Conservation (phyloP, 192 early-diverging fungal species). For the Helicostylum pulchrum region DNA sequence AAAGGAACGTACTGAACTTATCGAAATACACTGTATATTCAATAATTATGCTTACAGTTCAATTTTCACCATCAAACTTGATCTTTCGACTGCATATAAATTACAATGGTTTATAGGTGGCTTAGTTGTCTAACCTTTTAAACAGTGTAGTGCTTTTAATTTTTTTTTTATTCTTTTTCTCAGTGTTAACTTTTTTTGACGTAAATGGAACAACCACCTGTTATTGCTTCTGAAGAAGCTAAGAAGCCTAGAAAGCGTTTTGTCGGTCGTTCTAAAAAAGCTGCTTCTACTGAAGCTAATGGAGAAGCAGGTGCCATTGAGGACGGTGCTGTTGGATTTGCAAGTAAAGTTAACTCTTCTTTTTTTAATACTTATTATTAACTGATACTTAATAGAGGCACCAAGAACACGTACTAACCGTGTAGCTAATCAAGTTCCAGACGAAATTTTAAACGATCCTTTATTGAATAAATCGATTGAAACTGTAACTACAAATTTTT, state of each 20-base stretch:
- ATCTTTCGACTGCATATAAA: too few species aligned
- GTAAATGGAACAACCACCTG: constrained; percentile 15
- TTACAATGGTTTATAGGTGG: neutral
- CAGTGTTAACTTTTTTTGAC: too few species aligned
- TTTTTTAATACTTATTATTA: neutral
- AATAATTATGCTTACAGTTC: too few species aligned
- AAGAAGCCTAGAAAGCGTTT: constrained; percentile 50
- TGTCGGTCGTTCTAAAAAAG: constrained; percentile 41
- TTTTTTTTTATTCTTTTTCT: too few species aligned
- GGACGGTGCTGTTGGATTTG: constrained; percentile 48
- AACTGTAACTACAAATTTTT: neutral
- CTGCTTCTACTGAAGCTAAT: constrained; percentile 2
- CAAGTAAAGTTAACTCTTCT: constrained; percentile 12
- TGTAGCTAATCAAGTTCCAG: constrained; percentile 77
- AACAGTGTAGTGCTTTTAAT: too few species aligned
- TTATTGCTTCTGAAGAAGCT: neutral
- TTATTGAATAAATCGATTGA: constrained; percentile 82
- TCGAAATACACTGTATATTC: too few species aligned
- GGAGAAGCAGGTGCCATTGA: constrained; percentile 41
- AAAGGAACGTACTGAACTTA: too few species aligned
- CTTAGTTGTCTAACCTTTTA: neutral
- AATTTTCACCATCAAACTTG: too few species aligned
- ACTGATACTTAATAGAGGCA: constrained; percentile 3
- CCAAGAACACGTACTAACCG: constrained; percentile 29
- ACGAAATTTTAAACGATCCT: constrained; percentile 77